Conservation (phyloP, 306 rosid genomes). For the Ormosia semicastrata region DNA sequence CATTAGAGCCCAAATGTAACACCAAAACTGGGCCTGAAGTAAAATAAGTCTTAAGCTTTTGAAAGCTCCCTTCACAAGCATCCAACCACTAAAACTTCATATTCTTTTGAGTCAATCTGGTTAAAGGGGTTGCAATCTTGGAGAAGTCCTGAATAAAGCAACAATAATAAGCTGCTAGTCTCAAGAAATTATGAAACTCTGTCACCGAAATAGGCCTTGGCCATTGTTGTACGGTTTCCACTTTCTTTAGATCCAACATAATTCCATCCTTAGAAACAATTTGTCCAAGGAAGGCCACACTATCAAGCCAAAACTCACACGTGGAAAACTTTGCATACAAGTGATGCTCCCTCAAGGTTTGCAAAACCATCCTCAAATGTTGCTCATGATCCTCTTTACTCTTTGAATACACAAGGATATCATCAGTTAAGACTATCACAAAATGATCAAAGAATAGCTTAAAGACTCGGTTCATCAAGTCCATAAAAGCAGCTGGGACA, state of each 20-base stretch:
- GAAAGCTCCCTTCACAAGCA: neutral
- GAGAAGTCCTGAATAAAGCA: neutral
- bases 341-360: neutral
- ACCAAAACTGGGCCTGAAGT: too few species aligned
- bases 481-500: neutral
- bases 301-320: neutral
- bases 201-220: neutral
- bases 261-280: neutral
- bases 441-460: neutral
- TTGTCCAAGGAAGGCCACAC: neutral
- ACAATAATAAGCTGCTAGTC: too few species aligned
- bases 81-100: neutral
- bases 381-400: neutral
- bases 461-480: neutral
- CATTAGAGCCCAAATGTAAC: too few species aligned
- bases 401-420: neutral
- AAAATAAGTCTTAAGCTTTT: too few species aligned
- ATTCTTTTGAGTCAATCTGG: neutral
- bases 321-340: neutral
- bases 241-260: neutral
- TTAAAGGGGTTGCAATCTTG: neutral
- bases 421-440: neutral
- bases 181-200: neutral
- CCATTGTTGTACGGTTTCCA: neutral
- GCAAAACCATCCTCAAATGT: neutral